Percentiles rank a stretch among this genome's conserved stretches.
Evolutionary conservation across 140 eudicot species (phyloP).

Genomic region (Cichorium intybus): DNA sequence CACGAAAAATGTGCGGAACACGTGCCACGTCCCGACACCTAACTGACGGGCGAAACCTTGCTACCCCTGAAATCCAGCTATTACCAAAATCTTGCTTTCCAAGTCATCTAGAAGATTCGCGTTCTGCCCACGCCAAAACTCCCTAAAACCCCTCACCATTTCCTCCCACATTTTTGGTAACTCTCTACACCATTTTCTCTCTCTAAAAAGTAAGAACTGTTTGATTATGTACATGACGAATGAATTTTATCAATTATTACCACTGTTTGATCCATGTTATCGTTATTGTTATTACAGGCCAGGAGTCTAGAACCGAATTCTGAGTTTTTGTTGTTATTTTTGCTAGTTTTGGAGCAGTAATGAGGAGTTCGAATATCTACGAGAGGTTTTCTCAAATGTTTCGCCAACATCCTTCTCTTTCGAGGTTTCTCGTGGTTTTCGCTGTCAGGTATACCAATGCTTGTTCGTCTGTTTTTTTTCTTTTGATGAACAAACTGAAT

Average conservation of each 20-base stretch:
- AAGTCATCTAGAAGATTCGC: conserved; percentile 18
- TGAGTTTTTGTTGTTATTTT: conserved; percentile 40
- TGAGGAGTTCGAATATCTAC: conserved; percentile 41
- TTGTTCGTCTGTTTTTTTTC: background rate
- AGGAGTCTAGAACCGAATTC: conserved; percentile 11
- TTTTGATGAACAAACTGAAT: background rate
- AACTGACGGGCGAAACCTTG: conserved; percentile 4
- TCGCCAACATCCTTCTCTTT: conserved; percentile 55
- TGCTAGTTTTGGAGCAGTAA: conserved; percentile 10
- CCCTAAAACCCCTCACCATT: background rate
- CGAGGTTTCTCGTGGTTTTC: conserved; percentile 61
- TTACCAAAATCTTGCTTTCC: conserved; percentile 7
- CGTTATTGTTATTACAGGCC: background rate
- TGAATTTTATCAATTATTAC: background rate
- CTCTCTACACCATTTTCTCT: background rate
- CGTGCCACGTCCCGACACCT: conserved; percentile 16
- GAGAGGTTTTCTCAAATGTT: conserved; percentile 55
- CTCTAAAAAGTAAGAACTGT: conserved; percentile 16
- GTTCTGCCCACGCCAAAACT: conserved; percentile 9
- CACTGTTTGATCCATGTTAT: background rate
- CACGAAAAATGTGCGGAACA: background rate
- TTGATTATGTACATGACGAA: background rate
- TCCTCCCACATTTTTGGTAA: conserved; percentile 11
- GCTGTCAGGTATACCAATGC: conserved; percentile 52
- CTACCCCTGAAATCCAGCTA: background rate